Evolutionary conservation across 768 basidiomycete genomes (phyloP).

Genomic region (Boletus insuetus): DNA sequence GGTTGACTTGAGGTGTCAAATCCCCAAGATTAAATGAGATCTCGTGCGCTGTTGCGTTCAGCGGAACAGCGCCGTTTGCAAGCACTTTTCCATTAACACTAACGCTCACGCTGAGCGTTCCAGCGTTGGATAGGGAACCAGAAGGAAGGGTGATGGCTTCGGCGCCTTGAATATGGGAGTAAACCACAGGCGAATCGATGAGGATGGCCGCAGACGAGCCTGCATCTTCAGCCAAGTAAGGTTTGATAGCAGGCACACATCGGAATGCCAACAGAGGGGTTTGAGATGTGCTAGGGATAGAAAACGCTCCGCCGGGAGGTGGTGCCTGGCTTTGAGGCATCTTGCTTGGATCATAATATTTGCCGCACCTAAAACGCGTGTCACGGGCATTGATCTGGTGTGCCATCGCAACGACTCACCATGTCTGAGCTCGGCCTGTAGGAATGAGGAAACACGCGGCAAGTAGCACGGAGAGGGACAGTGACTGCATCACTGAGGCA

Average conservation of each 20-base stretch:
- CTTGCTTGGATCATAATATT: constrained; percentile 48
- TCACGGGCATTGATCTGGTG: background rate
- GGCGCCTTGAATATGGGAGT: constrained; percentile 44
- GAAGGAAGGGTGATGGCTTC: constrained; percentile 37
- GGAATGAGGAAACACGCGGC: constrained; percentile 13
- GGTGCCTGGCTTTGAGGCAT: constrained; percentile 33
- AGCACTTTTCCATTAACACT: constrained; percentile 43
- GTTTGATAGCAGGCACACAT: constrained; percentile 55
- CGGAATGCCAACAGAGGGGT: constrained; percentile 52
- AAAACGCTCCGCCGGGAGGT: constrained; percentile 50
- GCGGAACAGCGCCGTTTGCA: constrained; percentile 43
- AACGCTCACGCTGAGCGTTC: constrained; percentile 41
- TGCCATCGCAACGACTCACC: constrained; percentile 14
- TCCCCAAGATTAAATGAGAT: constrained; percentile 46
- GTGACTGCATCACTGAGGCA: constrained; percentile 6
- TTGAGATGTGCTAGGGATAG: constrained; percentile 35
- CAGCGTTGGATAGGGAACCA: constrained; percentile 25
- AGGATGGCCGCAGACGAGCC: constrained; percentile 44
- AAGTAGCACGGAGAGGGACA: constrained; percentile 12
- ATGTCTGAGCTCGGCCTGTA: constrained; percentile 25
- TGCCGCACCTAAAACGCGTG: constrained; percentile 38
- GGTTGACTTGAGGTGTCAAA: constrained; percentile 38
- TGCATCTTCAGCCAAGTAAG: constrained; percentile 55
- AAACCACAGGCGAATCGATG: constrained; percentile 51
- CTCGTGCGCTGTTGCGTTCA: constrained; percentile 49